Evolutionary conservation across 805 yeast genomes (phyloP).

Genomic region (Jamesozyma rosinii): DNA sequence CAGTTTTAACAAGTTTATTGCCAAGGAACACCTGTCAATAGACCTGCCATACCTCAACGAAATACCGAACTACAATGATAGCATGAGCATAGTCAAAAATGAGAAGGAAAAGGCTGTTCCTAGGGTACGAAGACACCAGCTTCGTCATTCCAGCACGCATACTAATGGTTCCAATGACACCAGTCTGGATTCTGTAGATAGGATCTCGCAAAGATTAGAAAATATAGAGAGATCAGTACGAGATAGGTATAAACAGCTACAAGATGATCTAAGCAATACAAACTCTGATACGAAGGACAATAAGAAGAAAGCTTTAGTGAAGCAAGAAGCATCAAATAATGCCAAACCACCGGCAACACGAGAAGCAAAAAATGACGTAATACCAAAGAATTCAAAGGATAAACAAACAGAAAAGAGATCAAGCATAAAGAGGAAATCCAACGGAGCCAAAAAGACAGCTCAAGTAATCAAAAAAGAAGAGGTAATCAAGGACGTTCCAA

Average conservation of each 20-base stretch:
- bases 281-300: neutral
- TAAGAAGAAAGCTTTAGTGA: neutral
- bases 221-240: constrained; percentile 1
- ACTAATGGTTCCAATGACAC: neutral
- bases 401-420: neutral
- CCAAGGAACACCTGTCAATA: constrained; percentile 15
- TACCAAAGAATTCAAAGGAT: neutral
- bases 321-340: neutral
- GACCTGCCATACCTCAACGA: constrained; percentile 9
- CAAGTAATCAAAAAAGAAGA: neutral
- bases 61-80: neutral
- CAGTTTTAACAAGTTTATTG: constrained; percentile 30
- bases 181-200: neutral
- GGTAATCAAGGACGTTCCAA: neutral
- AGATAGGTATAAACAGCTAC: neutral
- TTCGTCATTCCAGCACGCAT: neutral
- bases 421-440: neutral
- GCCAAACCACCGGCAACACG: neutral
- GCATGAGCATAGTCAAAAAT: neutral
- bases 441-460: neutral
- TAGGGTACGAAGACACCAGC: constrained; percentile 3
- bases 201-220: neutral
- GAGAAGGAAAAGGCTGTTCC: constrained; percentile 1
- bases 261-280: neutral
- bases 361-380: neutral